Conservation (phyloP, 2,329 filamentous ascomycete species). For the Sarocladium kiliense region DNA sequence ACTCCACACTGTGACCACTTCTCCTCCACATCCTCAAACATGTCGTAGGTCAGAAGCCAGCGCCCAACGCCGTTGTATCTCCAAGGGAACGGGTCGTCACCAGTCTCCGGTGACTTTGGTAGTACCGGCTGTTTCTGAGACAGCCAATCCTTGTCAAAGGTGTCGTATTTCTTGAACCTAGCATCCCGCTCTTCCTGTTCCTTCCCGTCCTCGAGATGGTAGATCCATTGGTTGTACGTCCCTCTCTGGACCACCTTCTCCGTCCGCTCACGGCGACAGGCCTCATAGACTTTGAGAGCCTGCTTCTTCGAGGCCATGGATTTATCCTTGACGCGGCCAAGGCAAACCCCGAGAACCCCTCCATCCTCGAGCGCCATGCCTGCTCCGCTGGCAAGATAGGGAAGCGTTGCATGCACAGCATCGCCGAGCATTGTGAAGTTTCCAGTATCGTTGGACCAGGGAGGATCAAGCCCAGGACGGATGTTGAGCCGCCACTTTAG, state of each 20-base stretch:
- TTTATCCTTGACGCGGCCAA: slow-evolving; percentile 38
- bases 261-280: slow-evolving; percentile 51
- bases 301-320: slow-evolving; percentile 27
- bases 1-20: slow-evolving; percentile 20
- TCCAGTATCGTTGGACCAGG: slow-evolving; percentile 51
- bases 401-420: slow-evolving; percentile 59
- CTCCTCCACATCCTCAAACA: slow-evolving; percentile 30
- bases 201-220: slow-evolving; percentile 54
- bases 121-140: slow-evolving; percentile 16
- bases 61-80: slow-evolving; percentile 32
- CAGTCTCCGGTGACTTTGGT: slow-evolving; percentile 23
- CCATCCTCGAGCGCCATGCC: slow-evolving; percentile 51
- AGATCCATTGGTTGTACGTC: slow-evolving; percentile 56
- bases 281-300: slow-evolving; percentile 46
- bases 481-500: slow-evolving; percentile 58
- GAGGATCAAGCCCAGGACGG: slow-evolving; percentile 40
- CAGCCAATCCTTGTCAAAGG: slow-evolving; percentile 25
- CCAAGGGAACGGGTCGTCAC: slow-evolving; percentile 36
- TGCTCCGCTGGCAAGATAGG: slow-evolving; percentile 52
- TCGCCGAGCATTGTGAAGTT: slow-evolving; percentile 58
- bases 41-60: slow-evolving; percentile 35
- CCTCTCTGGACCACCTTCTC: slow-evolving; percentile 55
- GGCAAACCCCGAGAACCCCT: slow-evolving; percentile 34
- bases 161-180: slow-evolving; percentile 24
- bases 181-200: slow-evolving; percentile 50